A percentile compares a stretch with the other conserved stretches of the same genome.
These are phyloP conservation scores for Bocquillonia castaneifolia DNA, from an alignment of 441 rosid genomes.

Conservation along the genomic window DNA sequence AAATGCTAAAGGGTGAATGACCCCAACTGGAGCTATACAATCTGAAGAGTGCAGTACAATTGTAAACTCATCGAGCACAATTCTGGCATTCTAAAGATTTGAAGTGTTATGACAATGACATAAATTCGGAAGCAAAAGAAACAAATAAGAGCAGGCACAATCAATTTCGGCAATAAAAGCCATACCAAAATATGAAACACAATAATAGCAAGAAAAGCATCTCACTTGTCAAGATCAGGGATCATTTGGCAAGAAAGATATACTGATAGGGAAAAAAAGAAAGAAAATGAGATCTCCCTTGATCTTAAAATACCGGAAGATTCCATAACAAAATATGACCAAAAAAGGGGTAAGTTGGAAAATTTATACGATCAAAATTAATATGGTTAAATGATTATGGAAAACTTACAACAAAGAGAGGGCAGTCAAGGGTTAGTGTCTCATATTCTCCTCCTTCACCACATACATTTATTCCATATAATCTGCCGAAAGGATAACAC, in stretches of 20 bases:
- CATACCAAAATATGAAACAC: background rate
- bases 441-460: conserved; percentile 99
- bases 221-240: background rate
- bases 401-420: conserved; percentile 69
- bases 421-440: conserved; percentile 91
- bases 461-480: conserved; percentile 87
- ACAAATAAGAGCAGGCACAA: background rate
- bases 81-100: conserved; percentile 67
- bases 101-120: conserved; percentile 27
- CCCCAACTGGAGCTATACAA: conserved; percentile 89
- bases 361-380: conserved; percentile 17
- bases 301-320: background rate
- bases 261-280: background rate
- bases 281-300: background rate
- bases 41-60: conserved; percentile 72
- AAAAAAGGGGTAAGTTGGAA: background rate
- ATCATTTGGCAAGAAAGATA: background rate
- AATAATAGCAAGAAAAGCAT: background rate
- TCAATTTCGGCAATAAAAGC: background rate
- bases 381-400: conserved; percentile 14
- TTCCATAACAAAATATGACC: conserved; percentile 3
- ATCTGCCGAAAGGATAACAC: conserved; percentile 32
- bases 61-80: conserved; percentile 73
- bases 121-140: conserved; percentile 7
- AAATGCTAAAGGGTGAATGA: conserved; percentile 70